Base-by-base conservation (phyloP, 2,329 filamentous ascomycete species). In the Gyromitra esculenta region DNA sequence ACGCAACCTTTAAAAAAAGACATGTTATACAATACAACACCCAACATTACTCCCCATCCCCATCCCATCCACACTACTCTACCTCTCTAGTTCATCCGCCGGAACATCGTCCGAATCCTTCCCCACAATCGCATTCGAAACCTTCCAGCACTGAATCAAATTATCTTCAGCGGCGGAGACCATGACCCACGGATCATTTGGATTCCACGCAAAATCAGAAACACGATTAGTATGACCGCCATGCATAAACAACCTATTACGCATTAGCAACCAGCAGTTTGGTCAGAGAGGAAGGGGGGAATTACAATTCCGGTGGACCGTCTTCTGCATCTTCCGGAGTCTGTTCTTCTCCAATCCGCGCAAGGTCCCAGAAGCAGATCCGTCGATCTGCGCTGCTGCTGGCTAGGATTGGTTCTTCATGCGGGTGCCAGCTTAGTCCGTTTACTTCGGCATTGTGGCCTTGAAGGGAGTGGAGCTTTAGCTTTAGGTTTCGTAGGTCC, bases 101-200 rank as follows among this genome's bases (percentile, higher is more conserved):
- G 91, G 89, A 81, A 94, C 87, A 81, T 94, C 91, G 50, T 90
- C 89, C 78, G 92, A 86, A 82, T 94, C 92, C 81, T 90, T 91
- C 79, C 90, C 91, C 45, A 95, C 91, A 82, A 96, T 94, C 1
- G 92, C 89, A 81, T 93, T 91, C 2, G 92, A 90, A 25, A 94
- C 91, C 84, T 93, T 94, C 92, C 92, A 98, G 80, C 97, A 92
- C 84, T 99, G 96, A 78, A 99, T 88, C 80, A 98, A 87, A 82
- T 99, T 99, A 85, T 99, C 96, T 83, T 99, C 96, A 0, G 95
- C 96, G 15, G 96, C 94, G 77, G 92, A 97, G 83, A 94, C 94
- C 80, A 99, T 92, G 71, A 97, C 89, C 96, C 96, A 99, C 3
- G 95, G 94, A 81, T 97, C 94, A 83, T 97, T 97, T 80, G 90